These are phyloP conservation scores for Trypanosoma brucei DNA, from an alignment of 208 protist species.

Conservation along the genomic window DNA sequence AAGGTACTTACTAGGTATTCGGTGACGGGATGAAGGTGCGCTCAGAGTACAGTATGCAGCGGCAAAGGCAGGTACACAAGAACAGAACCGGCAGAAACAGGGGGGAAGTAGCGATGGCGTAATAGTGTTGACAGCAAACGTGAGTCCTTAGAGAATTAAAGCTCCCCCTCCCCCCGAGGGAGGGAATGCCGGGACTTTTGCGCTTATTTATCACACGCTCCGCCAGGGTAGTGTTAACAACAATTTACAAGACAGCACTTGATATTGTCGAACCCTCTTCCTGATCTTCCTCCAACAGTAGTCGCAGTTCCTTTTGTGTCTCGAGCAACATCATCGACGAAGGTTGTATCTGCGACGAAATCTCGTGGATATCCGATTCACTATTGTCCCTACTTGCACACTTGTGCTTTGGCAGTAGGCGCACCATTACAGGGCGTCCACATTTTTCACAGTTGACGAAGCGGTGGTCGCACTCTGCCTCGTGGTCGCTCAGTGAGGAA, in stretches of 20 bases:
- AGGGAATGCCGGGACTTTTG: too few species aligned
- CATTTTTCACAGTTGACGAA: slow-evolving; percentile 20
- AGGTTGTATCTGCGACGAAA: slow-evolving; percentile 8
- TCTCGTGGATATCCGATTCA: neutral
- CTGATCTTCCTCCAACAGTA: slow-evolving; percentile 54
- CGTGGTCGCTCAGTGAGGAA: slow-evolving; percentile 14
- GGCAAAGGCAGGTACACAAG: too few species aligned
- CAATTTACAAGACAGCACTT: neutral
- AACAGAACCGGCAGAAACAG: too few species aligned
- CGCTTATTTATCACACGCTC: too few species aligned
- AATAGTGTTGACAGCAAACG: too few species aligned
- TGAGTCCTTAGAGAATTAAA: too few species aligned
- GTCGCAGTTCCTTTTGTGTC: slow-evolving; percentile 57
- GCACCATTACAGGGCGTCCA: slow-evolving; percentile 12
- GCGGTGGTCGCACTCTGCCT: slow-evolving; percentile 31
- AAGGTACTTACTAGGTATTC: too few species aligned
- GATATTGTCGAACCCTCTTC: slow-evolving; percentile 13
- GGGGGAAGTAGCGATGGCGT: too few species aligned
- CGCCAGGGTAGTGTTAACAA: too few species aligned
- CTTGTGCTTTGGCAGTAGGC: slow-evolving; percentile 16
- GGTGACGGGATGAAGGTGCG: too few species aligned
- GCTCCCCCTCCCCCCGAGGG: too few species aligned
- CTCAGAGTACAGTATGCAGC: too few species aligned
- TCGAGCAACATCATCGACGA: slow-evolving; percentile 62
- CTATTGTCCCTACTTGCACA: neutral